Base-by-base conservation (phyloP, 305 asterid genomes). In the Striga hermonthica region DNA sequence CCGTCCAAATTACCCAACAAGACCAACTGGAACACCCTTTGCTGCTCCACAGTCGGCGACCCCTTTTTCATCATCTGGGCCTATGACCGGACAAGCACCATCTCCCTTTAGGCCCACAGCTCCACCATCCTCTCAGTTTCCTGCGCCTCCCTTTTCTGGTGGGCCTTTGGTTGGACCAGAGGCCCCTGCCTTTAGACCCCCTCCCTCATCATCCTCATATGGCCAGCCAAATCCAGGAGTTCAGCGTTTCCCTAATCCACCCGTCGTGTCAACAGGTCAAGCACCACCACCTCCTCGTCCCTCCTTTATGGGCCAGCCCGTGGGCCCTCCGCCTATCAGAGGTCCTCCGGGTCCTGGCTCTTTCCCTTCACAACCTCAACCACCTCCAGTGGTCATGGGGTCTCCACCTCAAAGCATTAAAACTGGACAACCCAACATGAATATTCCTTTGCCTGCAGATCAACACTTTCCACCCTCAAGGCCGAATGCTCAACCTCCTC, bases 1-100 rank as follows among this genome's bases (percentile, higher is more conserved):
- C 68, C 89, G 85, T 62, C 80, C 84, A 50, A 81, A 69, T 78
- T 83, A 75, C 64, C 86, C 87, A n/a, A 57, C 65, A 31, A 83
- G 94, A 76, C 86, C 91, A 44, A 72, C 79, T 60, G 67, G 87
- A 43, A 45, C 82, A 36, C 92, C 93, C 52, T 87, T 90, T 74
- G 79, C 86, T 74, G 80, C 84, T 71, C 84, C 81, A 14, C 90
- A 61, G 61, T 75, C 78, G 76, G 41, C 88, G 10, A 68, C 82
- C 49, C 95, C 98, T 57, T 87, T 86, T 80, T 57, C 78, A 56
- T 79, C 95, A 55, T 77, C 95, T 60, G 82, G 82, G 71, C 95
- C 93, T 28, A 82, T 79, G 66, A 75, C 67, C 74, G 89, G 96
- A 73, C 78, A 89, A 41, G 91, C 78, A 59, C 78, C 88, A 64